Evolutionary conservation across 441 rosid species (phyloP).

Genomic region (Kokia cookei): DNA sequence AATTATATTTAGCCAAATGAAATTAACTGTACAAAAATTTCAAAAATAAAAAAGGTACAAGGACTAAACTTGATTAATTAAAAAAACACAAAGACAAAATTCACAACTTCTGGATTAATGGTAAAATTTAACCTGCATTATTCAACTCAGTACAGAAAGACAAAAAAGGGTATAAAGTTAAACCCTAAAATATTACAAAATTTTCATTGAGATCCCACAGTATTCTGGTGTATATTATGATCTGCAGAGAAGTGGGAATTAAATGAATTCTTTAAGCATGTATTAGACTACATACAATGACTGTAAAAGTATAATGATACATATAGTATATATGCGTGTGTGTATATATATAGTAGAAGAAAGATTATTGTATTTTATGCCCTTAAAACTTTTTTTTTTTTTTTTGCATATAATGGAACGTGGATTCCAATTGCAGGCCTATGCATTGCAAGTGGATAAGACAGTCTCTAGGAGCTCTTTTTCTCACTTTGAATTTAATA

Average conservation of each 20-base stretch:
- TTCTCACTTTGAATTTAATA: slow-evolving; percentile 10
- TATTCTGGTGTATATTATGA: not conserved
- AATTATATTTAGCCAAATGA: no score
- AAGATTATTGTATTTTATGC: not conserved
- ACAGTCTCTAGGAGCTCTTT: slow-evolving; percentile 5
- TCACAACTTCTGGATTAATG: no score
- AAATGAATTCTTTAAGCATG: not conserved
- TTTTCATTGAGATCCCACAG: not conserved
- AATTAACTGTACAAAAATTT: no score
- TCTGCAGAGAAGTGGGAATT: not conserved
- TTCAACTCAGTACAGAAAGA: not conserved
- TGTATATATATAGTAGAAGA: not conserved
- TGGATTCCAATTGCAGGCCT: slow-evolving; percentile 26
- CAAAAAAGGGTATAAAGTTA: not conserved
- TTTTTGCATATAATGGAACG: slow-evolving; percentile 16
- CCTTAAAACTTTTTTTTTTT: not conserved
- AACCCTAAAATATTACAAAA: not conserved
- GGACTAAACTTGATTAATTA: no score
- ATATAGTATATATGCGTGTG: not conserved
- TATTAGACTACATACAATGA: not conserved
- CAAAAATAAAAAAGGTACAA: no score
- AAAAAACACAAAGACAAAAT: no score
- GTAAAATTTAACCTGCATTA: not conserved
- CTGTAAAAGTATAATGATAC: not conserved
- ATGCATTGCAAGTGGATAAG: slow-evolving; percentile 13